Conservation (phyloP, 2,329 filamentous ascomycete species). For the Ophiostoma tasmaniense region DNA sequence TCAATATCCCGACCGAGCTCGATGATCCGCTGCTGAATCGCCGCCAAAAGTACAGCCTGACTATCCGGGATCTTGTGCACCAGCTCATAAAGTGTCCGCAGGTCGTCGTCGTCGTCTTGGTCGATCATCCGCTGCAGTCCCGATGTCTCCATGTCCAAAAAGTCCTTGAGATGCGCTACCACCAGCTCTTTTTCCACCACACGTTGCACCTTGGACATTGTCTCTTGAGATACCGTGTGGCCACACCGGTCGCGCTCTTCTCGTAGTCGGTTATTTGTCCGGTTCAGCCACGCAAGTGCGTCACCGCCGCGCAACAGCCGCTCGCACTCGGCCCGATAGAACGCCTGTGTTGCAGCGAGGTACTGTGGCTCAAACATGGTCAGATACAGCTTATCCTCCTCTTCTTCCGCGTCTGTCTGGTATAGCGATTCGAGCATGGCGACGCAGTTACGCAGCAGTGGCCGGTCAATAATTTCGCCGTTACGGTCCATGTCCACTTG, state of each 20-base stretch:
- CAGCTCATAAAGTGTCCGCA: slow-evolving; percentile 73
- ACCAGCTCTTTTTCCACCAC: slow-evolving; percentile 81
- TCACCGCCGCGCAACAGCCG: slow-evolving; percentile 68
- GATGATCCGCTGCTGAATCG: slow-evolving; percentile 65
- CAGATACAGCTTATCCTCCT: slow-evolving; percentile 73
- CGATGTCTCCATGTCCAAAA: slow-evolving; percentile 75
- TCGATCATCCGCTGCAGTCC: slow-evolving; percentile 87
- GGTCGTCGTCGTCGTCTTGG: slow-evolving; percentile 70
- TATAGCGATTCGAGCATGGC: slow-evolving; percentile 88
- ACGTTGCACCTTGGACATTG: slow-evolving; percentile 60
- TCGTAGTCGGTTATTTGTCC: slow-evolving; percentile 62
- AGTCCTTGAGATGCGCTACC: slow-evolving; percentile 64
- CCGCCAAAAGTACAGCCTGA: slow-evolving; percentile 60
- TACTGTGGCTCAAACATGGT: slow-evolving; percentile 76
- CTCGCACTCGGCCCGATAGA: slow-evolving; percentile 70
- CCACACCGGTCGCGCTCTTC: slow-evolving; percentile 79
- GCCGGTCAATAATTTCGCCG: slow-evolving; percentile 79
- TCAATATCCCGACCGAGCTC: slow-evolving; percentile 81
- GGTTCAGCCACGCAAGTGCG: slow-evolving; percentile 70
- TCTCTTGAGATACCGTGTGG: slow-evolving; percentile 68
- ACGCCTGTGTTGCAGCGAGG: slow-evolving; percentile 58
- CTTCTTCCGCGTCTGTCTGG: slow-evolving; percentile 67
- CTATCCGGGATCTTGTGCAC: slow-evolving; percentile 68
- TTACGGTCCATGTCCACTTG: slow-evolving; percentile 88
- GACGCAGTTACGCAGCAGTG: slow-evolving; percentile 71